Evolutionary conservation across 192 early-diverging fungal species (phyloP).

Genomic region (Coemansia sp.): DNA sequence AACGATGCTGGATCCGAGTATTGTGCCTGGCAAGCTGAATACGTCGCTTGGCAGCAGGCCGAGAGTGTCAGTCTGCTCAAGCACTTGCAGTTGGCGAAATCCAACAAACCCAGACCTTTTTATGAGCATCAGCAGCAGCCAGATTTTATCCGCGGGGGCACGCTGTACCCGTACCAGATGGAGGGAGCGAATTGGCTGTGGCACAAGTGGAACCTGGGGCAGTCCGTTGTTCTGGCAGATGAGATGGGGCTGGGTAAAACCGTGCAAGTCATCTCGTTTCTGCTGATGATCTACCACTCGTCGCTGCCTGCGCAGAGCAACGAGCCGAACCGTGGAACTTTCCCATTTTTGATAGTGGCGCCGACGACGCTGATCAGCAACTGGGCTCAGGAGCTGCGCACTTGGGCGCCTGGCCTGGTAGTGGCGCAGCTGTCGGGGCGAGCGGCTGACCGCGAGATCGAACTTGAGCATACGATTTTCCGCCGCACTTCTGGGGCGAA

Average conservation of each 20-base stretch:
- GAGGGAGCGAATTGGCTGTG: slow-evolving; percentile 94
- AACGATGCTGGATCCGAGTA: slow-evolving; percentile 11
- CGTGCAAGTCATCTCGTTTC: slow-evolving; percentile 89
- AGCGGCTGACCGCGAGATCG: slow-evolving; percentile 62
- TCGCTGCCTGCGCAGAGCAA: slow-evolving; percentile 9
- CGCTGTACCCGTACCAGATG: slow-evolving; percentile 88
- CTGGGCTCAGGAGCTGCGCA: slow-evolving; percentile 89
- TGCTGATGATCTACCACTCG: slow-evolving; percentile 70
- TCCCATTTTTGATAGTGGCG: slow-evolving; percentile 93
- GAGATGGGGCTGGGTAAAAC: slow-evolving; percentile 97
- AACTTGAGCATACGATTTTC: slow-evolving; percentile 36
- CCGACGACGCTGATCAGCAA: slow-evolving; percentile 89
- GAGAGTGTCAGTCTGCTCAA: slow-evolving; percentile 22
- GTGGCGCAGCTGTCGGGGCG: slow-evolving; percentile 82
- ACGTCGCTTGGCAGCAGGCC: slow-evolving; percentile 13
- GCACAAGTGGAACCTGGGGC: slow-evolving; percentile 77
- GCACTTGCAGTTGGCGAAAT: not conserved
- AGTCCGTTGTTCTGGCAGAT: slow-evolving; percentile 93
- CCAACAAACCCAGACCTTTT: not conserved
- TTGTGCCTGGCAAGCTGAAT: slow-evolving; percentile 12
- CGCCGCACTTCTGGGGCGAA: not conserved
- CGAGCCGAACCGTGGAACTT: slow-evolving; percentile 69
- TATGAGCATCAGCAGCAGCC: slow-evolving; percentile 69
- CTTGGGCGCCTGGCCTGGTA: slow-evolving; percentile 93
- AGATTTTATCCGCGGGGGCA: slow-evolving; percentile 71